Base-by-base conservation (phyloP, 2,329 filamentous ascomycete species). In the Alternaria arbusti region DNA sequence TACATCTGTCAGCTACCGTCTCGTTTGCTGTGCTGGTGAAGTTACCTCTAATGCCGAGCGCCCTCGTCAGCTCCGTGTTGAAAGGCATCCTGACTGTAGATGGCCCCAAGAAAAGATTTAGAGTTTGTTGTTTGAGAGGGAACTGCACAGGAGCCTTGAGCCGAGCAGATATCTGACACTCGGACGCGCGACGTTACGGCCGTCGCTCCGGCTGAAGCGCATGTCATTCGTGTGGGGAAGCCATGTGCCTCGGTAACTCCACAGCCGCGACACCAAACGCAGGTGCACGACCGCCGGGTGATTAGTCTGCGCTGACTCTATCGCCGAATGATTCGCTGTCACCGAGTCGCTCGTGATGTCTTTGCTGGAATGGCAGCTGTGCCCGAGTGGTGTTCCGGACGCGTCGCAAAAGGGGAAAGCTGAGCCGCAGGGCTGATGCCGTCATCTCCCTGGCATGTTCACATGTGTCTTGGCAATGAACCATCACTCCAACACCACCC, bases 61-160 rank as follows among this genome's bases (percentile, higher is more conserved):
- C 85, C 70, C 87, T 83, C 47, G 88, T 90, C 54, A 90, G 84
- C 65, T 85, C 86, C 52, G 88, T 90, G 71, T 88, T 87, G 84
- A 90, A 90, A 67, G 86, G 86, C 88, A 90, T 90, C 10, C 11
- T 67, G 57, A 50, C 28, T 13, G 20, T 45, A 40, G 25, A 32
- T 55, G 55, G 30, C 28, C 30, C 23, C n/a, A 13, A 54, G 23
- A 20, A 30, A 15, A 22, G 55, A 56, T 56, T 49, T 8, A 49
- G 44, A 40, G 23, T 23, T 17, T 25, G 25, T 20, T 49, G 28
- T 49, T 10, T 7, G 40, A 45, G 49, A 36, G 26, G 20, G 30
- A 50, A n/a, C 28, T 55, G 22, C 47, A 47, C 47, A 30, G 11
- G 40, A 46, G 47, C 17, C 20, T 47, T n/a, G 55, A 52, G 36